These are phyloP conservation scores for Mycena haematopus DNA, from an alignment of 768 basidiomycete genomes.

Conservation along the genomic window DNA sequence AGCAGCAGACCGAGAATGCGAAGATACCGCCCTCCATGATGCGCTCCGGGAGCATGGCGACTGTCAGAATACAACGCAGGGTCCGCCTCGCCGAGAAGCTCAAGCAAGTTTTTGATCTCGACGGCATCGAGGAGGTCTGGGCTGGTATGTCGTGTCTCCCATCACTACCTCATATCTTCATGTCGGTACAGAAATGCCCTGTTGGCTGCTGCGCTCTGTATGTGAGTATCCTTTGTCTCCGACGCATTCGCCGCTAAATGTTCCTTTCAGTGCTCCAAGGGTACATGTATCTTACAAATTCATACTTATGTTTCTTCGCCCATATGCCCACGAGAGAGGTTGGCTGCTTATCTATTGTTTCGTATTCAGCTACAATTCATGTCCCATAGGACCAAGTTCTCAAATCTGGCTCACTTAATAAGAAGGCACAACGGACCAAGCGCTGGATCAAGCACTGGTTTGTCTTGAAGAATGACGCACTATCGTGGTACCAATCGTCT, in stretches of 20 bases:
- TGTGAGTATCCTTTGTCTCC: constrained; percentile 57
- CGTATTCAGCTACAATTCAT: constrained; percentile 15
- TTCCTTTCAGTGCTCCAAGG: constrained; percentile 81
- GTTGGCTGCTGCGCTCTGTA: constrained; percentile 90
- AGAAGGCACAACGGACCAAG: constrained; percentile 88
- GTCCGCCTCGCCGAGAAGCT: constrained; percentile 86
- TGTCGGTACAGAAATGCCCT: constrained; percentile 78
- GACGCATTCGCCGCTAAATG: constrained; percentile 6
- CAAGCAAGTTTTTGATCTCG: constrained; percentile 84
- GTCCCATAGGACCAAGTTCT: constrained; percentile 80
- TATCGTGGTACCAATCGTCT: constrained; percentile 97
- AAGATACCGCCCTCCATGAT: constrained; percentile 33
- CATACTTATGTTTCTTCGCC: constrained; percentile 95
- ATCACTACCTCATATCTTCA: constrained; percentile 12
- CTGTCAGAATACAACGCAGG: constrained; percentile 72
- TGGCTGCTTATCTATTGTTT: constrained; percentile 27
- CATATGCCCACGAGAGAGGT: constrained; percentile 93
- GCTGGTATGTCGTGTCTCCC: constrained; percentile 58
- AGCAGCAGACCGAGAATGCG: constrained; percentile 17
- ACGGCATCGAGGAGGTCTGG: constrained; percentile 83
- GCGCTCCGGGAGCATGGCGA: constrained; percentile 71
- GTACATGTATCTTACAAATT: constrained; percentile 95
- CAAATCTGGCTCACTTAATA: constrained; percentile 89
- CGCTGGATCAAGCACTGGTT: constrained; percentile 98
- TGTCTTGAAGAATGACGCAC: constrained; percentile 91